These are phyloP conservation scores for Spergularia marina DNA, from an alignment of 148 eudicot species.

Conservation along the genomic window DNA sequence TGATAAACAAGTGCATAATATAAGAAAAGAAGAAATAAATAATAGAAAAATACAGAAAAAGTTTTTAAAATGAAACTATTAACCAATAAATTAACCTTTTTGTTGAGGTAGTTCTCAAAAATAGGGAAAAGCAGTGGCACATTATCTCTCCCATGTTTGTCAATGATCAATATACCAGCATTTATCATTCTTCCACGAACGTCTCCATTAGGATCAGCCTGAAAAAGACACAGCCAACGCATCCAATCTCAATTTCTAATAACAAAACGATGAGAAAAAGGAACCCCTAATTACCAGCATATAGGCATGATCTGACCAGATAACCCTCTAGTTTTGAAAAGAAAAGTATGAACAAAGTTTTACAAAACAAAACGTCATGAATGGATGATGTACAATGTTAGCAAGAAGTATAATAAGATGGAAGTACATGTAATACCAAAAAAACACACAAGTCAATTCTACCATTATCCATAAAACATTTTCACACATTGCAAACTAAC, in stretches of 20 bases:
- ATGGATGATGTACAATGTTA: background rate
- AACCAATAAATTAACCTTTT: conserved; percentile 54
- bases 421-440: background rate
- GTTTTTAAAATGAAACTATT: background rate
- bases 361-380: background rate
- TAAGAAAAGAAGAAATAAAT: no score
- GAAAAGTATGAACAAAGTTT: background rate
- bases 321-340: background rate
- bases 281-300: background rate
- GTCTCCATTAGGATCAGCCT: conserved; percentile 94
- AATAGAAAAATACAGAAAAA: background rate
- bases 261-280: background rate
- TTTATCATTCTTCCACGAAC: conserved; percentile 98
- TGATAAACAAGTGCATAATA: background rate
- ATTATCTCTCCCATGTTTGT: conserved; percentile 88
- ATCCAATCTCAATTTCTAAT: background rate
- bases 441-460: background rate
- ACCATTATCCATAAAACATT: background rate
- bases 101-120: conserved; percentile 93
- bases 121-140: conserved; percentile 91
- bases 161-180: conserved; percentile 94
- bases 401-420: background rate
- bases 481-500: background rate
- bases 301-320: background rate
- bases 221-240: conserved; percentile 30